Base-by-base conservation (phyloP, 169 alveolate species). In the Plasmodium berghei region DNA sequence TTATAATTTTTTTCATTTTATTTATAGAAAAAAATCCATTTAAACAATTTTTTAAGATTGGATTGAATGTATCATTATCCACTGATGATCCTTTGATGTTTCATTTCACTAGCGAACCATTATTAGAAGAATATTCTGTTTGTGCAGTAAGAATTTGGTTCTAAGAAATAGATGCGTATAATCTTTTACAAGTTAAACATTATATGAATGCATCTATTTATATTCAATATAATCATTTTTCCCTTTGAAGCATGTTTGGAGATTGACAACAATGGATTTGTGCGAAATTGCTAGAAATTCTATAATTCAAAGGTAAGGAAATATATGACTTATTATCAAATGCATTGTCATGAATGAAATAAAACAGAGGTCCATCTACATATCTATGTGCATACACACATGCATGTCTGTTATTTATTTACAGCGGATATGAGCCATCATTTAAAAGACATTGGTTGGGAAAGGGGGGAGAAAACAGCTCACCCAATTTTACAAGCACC, bases 71-170 rank as follows among this genome's bases (percentile, higher is more conserved):
- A 9, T 92, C 98, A 24, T 71, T 97, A 14, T 96, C 98, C 40
- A 97, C 99, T 10, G 99, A 97, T 85, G 99, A 97, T 86, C 99
- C 99, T 5, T 87, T 97, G 67, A 97, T 97, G 95, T 94, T 97
- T 80, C 99, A 96, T 87, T 90, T 95, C 67, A 97, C 99, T 1
- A 96, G 94, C 40, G 98, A 97, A 71, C 98, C 99, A 22, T 92
- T 97, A 26, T 88, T 97, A 28, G 99, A 97, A 80, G 99, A 97
- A 85, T 97, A 97, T 83, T 95, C 98, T 20, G 93, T 96, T 73
- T 96, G 98, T 10, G 93, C 94, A 20, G 94, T 94, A 86, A 94
- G 42, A 3, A 34, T 3, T 3, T 2, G 1, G 8, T 34, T 6
- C 42, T 22, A 24, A 5, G 16, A 14, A 24, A 62, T 28, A 3